Percentiles rank a stretch among this genome's conserved stretches.
Conservation (phyloP, 1,139 yeast genomes). For the Starmera stellimalicola region DNA sequence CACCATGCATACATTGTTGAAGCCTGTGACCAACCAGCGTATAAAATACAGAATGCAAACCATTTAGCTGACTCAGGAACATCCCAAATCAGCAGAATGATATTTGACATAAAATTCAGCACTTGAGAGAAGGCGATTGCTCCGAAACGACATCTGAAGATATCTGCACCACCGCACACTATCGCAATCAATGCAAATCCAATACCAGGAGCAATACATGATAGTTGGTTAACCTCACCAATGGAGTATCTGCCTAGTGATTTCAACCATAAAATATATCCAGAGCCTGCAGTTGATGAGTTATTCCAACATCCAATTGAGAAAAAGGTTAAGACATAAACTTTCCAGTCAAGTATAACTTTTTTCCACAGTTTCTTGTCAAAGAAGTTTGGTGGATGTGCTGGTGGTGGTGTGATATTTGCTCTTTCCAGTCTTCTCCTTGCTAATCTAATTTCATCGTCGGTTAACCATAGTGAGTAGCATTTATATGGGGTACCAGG, state of each 20-base stretch:
- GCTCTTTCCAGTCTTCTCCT: conserved; percentile 40
- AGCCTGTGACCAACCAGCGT: conserved; percentile 26
- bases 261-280: conserved; percentile 27
- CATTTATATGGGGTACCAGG: conserved; percentile 67
- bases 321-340: conserved; percentile 12
- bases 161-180: conserved; percentile 19
- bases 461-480: conserved; percentile 45
- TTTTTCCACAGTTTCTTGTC: conserved; percentile 31
- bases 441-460: conserved; percentile 48
- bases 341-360: conserved; percentile 39
- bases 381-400: conserved; percentile 19
- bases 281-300: conserved; percentile 25
- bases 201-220: conserved; percentile 25
- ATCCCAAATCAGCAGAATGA: conserved; percentile 36
- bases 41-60: conserved; percentile 26
- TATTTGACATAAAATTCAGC: conserved; percentile 27
- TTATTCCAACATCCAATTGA: conserved; percentile 32
- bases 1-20: conserved; percentile 28
- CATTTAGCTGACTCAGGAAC: conserved; percentile 23
- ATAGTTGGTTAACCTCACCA: conserved; percentile 23
- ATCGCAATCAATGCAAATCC: conserved; percentile 24
- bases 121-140: conserved; percentile 34
- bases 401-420: conserved; percentile 19
- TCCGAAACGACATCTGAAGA: conserved; percentile 24
- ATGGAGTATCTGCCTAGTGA: conserved; percentile 22